Conservation (phyloP, 345 rosid species). For the Eucalyptus albens region DNA sequence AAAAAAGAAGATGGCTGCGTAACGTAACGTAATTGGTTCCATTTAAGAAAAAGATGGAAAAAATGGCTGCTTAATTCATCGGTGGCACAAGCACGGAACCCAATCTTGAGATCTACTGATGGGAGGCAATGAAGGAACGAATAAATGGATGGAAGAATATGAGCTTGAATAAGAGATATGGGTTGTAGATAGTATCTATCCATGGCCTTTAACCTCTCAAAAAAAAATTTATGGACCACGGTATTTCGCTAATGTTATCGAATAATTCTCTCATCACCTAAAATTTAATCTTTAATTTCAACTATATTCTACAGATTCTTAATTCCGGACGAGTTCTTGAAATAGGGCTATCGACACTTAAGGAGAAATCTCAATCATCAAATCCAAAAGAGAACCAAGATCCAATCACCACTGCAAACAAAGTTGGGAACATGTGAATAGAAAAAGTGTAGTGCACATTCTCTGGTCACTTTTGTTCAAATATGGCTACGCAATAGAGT, state of each 20-base stretch:
- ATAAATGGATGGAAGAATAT: not conserved
- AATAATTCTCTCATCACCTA: not conserved
- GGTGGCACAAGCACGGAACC: too few species aligned
- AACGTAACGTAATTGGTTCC: not conserved
- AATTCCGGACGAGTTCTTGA: not conserved
- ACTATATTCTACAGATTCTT: conserved; percentile 7
- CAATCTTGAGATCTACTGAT: too few species aligned
- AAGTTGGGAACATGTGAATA: not conserved
- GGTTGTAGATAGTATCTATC: conserved; percentile 12
- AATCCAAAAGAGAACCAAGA: not conserved
- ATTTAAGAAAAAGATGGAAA: too few species aligned
- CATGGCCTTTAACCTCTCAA: conserved; percentile 23
- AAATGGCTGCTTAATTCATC: too few species aligned
- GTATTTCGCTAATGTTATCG: not conserved
- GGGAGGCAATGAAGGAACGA: too few species aligned
- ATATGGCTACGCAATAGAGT: not conserved
- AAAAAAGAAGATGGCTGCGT: not conserved
- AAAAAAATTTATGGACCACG: conserved; percentile 8
- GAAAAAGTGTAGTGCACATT: conserved; percentile 3
- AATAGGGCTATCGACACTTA: not conserved
- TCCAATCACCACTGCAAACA: not conserved
- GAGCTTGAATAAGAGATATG: not conserved
- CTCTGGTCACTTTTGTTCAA: not conserved
- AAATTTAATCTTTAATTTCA: not conserved
- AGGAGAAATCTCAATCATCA: not conserved